Conservation (phyloP, 208 protist genomes). For the Endotrypanum monterogeii region DNA sequence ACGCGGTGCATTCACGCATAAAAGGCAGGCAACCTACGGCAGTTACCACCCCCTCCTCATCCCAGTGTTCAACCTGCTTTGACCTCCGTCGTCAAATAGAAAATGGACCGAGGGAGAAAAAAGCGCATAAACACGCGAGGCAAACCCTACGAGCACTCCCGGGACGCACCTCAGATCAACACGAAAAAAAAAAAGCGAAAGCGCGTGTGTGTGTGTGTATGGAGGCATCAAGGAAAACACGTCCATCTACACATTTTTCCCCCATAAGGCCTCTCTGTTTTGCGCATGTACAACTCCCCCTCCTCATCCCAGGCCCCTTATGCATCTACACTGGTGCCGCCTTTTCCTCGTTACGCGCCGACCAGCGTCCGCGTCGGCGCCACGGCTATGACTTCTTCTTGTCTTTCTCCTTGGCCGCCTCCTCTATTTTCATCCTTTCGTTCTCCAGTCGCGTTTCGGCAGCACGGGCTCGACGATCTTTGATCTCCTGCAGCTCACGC, state of each 20-base stretch:
- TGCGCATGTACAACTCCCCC: background rate
- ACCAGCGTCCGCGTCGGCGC: too few relatives aligned
- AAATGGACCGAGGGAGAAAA: background rate
- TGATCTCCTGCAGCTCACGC: slow-evolving; percentile 74
- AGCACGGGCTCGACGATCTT: slow-evolving; percentile 54
- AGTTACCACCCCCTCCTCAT: background rate
- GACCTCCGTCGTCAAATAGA: background rate
- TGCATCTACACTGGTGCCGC: background rate
- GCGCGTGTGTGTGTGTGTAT: too few relatives aligned
- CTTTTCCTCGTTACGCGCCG: background rate
- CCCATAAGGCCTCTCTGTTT: background rate
- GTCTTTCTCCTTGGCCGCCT: slow-evolving; percentile 41
- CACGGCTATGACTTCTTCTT: slow-evolving; percentile 11
- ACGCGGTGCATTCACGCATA: background rate
- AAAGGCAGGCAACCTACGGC: background rate
- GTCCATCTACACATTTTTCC: too few relatives aligned
- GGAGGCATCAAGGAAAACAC: background rate
- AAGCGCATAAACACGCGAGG: background rate
- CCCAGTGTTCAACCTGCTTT: background rate
- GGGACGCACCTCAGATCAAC: background rate
- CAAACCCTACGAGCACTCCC: background rate
- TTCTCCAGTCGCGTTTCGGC: slow-evolving; percentile 65
- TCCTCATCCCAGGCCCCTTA: too few relatives aligned
- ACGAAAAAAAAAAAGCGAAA: background rate
- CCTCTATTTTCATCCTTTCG: slow-evolving; percentile 58